Percentiles rank a stretch among this genome's conserved stretches.
These are phyloP conservation scores for Malus orientalis DNA, from an alignment of 306 rosid genomes.

Conservation along the genomic window DNA sequence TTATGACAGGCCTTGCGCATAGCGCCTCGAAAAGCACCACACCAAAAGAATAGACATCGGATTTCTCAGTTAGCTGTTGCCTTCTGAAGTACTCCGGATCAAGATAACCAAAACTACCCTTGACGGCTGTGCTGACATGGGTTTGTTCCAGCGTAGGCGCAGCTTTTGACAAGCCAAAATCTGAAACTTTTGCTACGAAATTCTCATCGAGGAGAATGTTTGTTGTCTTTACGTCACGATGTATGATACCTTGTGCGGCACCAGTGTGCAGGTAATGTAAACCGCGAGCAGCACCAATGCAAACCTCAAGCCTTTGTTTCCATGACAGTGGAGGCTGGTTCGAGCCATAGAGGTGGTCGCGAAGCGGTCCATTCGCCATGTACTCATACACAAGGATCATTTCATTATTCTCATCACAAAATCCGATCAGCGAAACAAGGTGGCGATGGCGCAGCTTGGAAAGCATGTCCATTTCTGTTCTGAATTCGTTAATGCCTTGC, in stretches of 20 bases:
- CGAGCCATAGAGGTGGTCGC: conserved; percentile 62
- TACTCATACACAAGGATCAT: conserved; percentile 84
- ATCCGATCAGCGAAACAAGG: conserved; percentile 75
- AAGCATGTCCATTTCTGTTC: conserved; percentile 69
- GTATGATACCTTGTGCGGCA: conserved; percentile 65
- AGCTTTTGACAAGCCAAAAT: conserved; percentile 74
- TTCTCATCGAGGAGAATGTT: conserved; percentile 78
- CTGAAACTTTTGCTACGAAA: conserved; percentile 66
- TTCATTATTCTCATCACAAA: conserved; percentile 68
- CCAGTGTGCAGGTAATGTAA: conserved; percentile 89
- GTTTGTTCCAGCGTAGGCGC: conserved; percentile 50
- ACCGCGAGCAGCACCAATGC: conserved; percentile 86
- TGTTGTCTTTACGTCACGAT: conserved; percentile 83
- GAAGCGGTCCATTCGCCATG: conserved; percentile 80
- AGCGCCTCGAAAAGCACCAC: conserved; percentile 70
- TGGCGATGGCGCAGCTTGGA: conserved; percentile 82
- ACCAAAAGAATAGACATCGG: conserved; percentile 82
- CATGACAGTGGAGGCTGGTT: conserved; percentile 51
- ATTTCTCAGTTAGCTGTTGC: conserved; percentile 71
- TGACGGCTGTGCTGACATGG: conserved; percentile 84
- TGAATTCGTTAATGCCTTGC: conserved; percentile 80
- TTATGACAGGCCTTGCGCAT: conserved; percentile 56
- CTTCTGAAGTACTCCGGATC: conserved; percentile 78
- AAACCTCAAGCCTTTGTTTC: conserved; percentile 74
- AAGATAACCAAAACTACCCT: conserved; percentile 88